These are phyloP conservation scores for Durio zibethinus DNA, from an alignment of 345 rosid species.

Conservation along the genomic window DNA sequence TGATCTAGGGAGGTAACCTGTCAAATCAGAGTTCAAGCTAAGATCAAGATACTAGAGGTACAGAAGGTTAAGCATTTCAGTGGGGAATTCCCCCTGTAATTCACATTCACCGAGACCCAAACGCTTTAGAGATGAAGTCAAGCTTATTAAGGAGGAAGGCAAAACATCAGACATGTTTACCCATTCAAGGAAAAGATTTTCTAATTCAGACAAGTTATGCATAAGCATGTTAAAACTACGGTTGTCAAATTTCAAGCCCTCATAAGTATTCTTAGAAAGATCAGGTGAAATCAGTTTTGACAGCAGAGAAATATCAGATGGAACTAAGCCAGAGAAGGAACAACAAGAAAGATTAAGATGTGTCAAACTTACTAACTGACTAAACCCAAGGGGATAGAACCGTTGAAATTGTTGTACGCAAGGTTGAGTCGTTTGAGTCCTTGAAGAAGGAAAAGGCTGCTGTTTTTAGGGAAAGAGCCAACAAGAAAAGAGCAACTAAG, in stretches of 20 bases:
- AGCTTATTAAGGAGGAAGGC: not conserved
- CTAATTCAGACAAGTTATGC: not conserved
- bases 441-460: constrained; percentile 19
- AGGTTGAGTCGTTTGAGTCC: constrained; percentile 29
- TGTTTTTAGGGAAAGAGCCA: constrained; percentile 13
- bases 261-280: not conserved
- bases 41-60: not conserved
- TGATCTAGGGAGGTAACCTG: constrained; percentile 14
- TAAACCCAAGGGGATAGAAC: constrained; percentile 11
- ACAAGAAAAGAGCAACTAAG: too few relatives aligned
- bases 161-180: not conserved
- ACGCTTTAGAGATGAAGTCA: not conserved
- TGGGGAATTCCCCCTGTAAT: constrained; percentile 13
- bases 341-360: constrained; percentile 7
- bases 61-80: not conserved
- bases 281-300: constrained; percentile 14
- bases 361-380: not conserved
- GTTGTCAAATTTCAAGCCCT: not conserved
- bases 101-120: not conserved
- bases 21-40: fast-evolving
- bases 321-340: constrained; percentile 13
- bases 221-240: not conserved
- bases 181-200: not conserved
- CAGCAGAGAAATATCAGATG: not conserved
- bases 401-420: constrained; percentile 14